A percentile compares a stretch with the other conserved stretches of the same genome.
Evolutionary conservation across 1,284 basidiomycete species (phyloP).

Genomic region (Leccinum laetum): DNA sequence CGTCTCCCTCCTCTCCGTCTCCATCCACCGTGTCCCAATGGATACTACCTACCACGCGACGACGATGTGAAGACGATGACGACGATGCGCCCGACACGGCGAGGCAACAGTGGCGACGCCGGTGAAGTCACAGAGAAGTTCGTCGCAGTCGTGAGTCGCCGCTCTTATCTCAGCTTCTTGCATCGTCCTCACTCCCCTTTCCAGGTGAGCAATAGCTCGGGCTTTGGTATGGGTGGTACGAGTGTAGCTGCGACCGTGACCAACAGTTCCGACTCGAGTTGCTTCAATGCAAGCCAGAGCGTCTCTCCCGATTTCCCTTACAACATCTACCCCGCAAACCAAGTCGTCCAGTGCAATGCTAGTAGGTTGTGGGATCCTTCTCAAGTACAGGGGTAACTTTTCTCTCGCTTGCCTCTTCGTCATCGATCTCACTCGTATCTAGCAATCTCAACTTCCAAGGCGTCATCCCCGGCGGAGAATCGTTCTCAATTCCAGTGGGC

Average conservation of each 20-base stretch:
- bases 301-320: constrained; percentile 60
- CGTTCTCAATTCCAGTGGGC: constrained; percentile 60
- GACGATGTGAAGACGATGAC: no score
- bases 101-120: no score
- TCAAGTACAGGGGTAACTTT: constrained; percentile 53
- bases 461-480: constrained; percentile 76
- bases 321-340: constrained; percentile 57
- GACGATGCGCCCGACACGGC: no score
- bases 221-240: constrained; percentile 75
- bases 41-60: no score
- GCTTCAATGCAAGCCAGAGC: constrained; percentile 50
- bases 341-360: constrained; percentile 59
- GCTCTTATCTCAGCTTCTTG: neutral
- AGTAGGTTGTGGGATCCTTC: constrained; percentile 61
- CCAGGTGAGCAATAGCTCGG: constrained; percentile 69
- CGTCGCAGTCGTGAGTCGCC: constrained; percentile 40
- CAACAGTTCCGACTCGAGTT: constrained; percentile 54
- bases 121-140: constrained; percentile 38
- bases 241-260: constrained; percentile 60
- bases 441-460: constrained; percentile 64
- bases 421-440: neutral
- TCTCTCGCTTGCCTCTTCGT: neutral
- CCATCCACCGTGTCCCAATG: no score
- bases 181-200: neutral
- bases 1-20: no score